Conservation (phyloP, 1,284 basidiomycete genomes). For the Moesziomyces parantarcticus region DNA sequence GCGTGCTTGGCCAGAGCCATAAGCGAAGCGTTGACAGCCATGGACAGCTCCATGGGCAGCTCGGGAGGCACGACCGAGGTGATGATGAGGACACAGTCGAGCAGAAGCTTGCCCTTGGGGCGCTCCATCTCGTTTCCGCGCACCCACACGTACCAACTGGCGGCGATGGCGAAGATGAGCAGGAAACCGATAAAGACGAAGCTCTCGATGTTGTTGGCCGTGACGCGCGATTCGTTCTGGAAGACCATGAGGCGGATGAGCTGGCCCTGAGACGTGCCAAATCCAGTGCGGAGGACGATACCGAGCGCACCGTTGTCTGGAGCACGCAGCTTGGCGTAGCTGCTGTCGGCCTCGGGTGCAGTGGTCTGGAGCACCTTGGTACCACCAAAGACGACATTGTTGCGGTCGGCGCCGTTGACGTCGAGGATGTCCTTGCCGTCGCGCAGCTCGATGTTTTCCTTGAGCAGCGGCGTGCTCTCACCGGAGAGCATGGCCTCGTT, state of each 20-base stretch:
- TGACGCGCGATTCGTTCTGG: constrained; percentile 66
- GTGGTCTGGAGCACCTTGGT: constrained; percentile 67
- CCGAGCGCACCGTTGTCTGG: constrained; percentile 64
- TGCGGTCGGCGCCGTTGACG: constrained; percentile 63
- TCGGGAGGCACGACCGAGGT: constrained; percentile 67
- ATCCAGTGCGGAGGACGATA: constrained; percentile 65
- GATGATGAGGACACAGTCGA: constrained; percentile 67
- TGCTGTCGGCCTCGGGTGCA: constrained; percentile 47
- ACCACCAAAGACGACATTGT: constrained; percentile 67
- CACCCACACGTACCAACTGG: constrained; percentile 65
- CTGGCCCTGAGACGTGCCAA: constrained; percentile 67
- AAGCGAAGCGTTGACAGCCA: constrained; percentile 67
- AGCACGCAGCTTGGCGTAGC: constrained; percentile 47
- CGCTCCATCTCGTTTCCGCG: constrained; percentile 63
- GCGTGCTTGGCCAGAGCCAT: constrained; percentile 88
- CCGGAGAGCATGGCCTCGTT: constrained; percentile 68
- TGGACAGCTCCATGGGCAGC: constrained; percentile 67
- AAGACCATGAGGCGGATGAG: constrained; percentile 68
- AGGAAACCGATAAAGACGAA: constrained; percentile 68
- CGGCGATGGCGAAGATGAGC: constrained; percentile 65
- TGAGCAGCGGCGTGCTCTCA: constrained; percentile 66
- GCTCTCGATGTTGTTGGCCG: constrained; percentile 65
- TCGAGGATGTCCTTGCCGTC: constrained; percentile 61
- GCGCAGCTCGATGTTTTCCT: constrained; percentile 65
- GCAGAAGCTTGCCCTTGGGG: constrained; percentile 66